Conservation (phyloP, 2,329 filamentous ascomycete species). For the Fusarium austroafricanum region DNA sequence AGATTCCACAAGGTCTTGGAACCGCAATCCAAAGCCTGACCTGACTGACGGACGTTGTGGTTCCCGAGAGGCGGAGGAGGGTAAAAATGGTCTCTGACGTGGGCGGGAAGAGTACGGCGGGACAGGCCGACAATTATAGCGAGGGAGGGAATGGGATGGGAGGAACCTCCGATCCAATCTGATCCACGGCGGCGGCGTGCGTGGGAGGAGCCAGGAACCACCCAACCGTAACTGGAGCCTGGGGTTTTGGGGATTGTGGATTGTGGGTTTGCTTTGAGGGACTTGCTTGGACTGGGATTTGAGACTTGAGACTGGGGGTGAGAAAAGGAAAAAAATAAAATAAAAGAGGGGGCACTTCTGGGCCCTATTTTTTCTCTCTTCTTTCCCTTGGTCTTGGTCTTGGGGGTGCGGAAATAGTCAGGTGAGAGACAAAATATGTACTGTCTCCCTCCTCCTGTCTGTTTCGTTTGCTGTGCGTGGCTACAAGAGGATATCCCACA, state of each 20-base stretch:
- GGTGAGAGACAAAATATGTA: conserved; percentile 33
- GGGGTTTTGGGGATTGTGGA: conserved; percentile 40
- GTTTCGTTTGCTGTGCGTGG: conserved; percentile 6
- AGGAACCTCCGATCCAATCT: conserved; percentile 40
- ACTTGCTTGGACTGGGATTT: conserved; percentile 32
- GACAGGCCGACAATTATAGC: conserved; percentile 45
- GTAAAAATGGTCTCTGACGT: conserved; percentile 40
- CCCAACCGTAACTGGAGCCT: conserved; percentile 40
- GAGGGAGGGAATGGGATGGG: conserved; percentile 37
- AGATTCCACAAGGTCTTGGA: conserved; percentile 44
- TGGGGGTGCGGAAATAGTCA: conserved; percentile 41
- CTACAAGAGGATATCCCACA: conserved; percentile 22
- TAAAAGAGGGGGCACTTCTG: conserved; percentile 36
- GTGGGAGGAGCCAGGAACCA: conserved; percentile 42
- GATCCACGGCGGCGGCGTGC: conserved; percentile 30
- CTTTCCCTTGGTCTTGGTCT: conserved; percentile 24
- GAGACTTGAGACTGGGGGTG: conserved; percentile 37
- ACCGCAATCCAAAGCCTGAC: conserved; percentile 36
- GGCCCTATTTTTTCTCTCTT: conserved; percentile 22
- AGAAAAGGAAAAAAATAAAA: conserved; percentile 22
- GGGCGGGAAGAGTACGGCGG: conserved; percentile 40
- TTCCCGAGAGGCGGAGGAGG: conserved; percentile 31
- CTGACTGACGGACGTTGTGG: conserved; percentile 30
- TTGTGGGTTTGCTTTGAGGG: conserved; percentile 31
- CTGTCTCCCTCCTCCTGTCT: conserved; percentile 23